Percentiles rank a stretch among this genome's conserved stretches.
Conservation (phyloP, 805 yeast species). For the Alloascoidea africana region DNA sequence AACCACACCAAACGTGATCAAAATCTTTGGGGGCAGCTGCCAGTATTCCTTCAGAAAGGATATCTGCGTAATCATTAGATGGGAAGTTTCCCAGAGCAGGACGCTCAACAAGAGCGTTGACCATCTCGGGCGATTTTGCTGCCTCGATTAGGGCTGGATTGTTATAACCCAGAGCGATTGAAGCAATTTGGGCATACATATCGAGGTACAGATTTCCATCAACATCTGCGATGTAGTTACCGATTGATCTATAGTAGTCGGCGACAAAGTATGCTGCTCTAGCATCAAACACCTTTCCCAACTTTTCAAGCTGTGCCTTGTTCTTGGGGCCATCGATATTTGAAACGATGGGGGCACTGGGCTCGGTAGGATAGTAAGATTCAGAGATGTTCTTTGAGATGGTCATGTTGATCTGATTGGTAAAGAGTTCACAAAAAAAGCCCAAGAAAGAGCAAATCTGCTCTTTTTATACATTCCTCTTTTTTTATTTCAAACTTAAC, state of each 20-base stretch:
- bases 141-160: constrained; percentile 59
- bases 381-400: too few relatives aligned
- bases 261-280: constrained; percentile 63
- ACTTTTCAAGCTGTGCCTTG: constrained; percentile 30
- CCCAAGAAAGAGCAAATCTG: too few relatives aligned
- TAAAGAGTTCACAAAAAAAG: too few relatives aligned
- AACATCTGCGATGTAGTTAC: constrained; percentile 69
- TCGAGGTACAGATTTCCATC: constrained; percentile 70
- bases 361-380: constrained; percentile 64
- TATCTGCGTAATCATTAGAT: constrained; percentile 36
- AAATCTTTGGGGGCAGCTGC: constrained; percentile 71
- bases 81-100: constrained; percentile 82
- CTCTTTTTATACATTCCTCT: too few relatives aligned
- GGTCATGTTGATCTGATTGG: too few relatives aligned
- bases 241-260: constrained; percentile 59
- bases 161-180: constrained; percentile 77
- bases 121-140: constrained; percentile 56
- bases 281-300: constrained; percentile 52
- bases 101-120: constrained; percentile 62
- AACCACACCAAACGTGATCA: constrained; percentile 60
- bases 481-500: too few relatives aligned
- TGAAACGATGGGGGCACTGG: constrained; percentile 46
- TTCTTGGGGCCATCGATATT: constrained; percentile 58
- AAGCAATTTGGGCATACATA: constrained; percentile 72
- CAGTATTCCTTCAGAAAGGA: constrained; percentile 40